Percentiles rank a stretch among this genome's conserved stretches.
phyloP scores from a whole-genome alignment of 169 alveolate species.

The Babesia microti region DNA sequence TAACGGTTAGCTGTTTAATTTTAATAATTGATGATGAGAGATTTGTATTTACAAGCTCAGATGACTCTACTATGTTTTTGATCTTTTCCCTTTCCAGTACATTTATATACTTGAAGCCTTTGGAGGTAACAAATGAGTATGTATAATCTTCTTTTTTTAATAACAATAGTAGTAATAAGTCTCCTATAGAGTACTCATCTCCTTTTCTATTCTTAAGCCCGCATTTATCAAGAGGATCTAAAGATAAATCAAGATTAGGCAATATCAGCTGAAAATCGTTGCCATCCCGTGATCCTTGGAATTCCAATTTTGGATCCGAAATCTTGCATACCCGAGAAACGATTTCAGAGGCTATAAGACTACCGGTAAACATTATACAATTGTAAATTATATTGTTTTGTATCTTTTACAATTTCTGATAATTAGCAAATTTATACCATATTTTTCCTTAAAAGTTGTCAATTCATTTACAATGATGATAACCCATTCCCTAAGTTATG shows the following conservation, averaged over 20 bases:
- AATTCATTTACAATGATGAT: no score
- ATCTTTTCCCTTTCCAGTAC: slow-evolving; percentile 53
- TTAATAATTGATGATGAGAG: slow-evolving; percentile 4
- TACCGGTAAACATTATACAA: no score
- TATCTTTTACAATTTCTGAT: no score
- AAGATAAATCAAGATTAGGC: slow-evolving; percentile 26
- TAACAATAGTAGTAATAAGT: slow-evolving; percentile 8
- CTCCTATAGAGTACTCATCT: slow-evolving; percentile 35
- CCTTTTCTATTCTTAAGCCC: slow-evolving; percentile 40
- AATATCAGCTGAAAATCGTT: no score
- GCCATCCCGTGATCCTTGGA: no score
- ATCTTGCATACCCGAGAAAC: no score
- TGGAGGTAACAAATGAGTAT: slow-evolving; percentile 43
- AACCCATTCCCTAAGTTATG: no score
- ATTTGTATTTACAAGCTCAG: slow-evolving; percentile 14
- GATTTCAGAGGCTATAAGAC: no score
- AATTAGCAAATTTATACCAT: no score
- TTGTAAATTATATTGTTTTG: no score
- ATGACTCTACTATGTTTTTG: slow-evolving; percentile 41
- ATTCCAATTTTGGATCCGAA: no score
- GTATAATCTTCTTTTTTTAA: slow-evolving; percentile 45
- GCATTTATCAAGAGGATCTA: slow-evolving; percentile 31
- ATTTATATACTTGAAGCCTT: slow-evolving; percentile 61
- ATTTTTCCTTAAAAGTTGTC: no score
- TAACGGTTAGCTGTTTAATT: slow-evolving; percentile 8